phyloP scores from a whole-genome alignment of 495 filamentous ascomycete species.

The Amorphotheca resinae region DNA sequence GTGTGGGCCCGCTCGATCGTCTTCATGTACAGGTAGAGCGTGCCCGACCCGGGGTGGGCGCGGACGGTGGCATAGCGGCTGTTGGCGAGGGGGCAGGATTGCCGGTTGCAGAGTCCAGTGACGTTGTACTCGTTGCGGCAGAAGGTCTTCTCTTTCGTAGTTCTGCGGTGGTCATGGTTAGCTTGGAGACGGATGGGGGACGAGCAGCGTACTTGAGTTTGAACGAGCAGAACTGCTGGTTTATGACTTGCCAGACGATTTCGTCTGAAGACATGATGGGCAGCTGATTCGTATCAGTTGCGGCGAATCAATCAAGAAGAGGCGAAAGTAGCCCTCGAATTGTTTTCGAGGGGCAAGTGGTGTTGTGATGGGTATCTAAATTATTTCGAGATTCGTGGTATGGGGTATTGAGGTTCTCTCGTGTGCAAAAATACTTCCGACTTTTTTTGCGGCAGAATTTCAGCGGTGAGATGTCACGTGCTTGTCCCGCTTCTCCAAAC shows the following conservation, averaged over 20 bases:
- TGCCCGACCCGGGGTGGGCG: constrained; percentile 63
- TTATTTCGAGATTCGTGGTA: not conserved
- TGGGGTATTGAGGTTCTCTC: too few relatives aligned
- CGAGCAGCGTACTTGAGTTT: constrained; percentile 73
- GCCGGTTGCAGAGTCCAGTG: constrained; percentile 86
- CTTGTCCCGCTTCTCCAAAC: too few relatives aligned
- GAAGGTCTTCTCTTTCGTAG: constrained; percentile 85
- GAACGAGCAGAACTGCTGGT: constrained; percentile 92
- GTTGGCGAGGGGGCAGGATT: constrained; percentile 93
- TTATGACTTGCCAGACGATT: constrained; percentile 94
- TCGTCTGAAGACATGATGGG: constrained; percentile 70
- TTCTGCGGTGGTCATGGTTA: constrained; percentile 34
- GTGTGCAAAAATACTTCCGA: not conserved
- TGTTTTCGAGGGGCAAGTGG: not conserved
- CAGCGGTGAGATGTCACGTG: not conserved
- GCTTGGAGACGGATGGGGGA: constrained; percentile 1
- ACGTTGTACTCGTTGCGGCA: constrained; percentile 95
- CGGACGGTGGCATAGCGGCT: constrained; percentile 91
- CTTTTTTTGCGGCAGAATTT: not conserved
- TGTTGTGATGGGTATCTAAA: not conserved
- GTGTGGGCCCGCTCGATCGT: constrained; percentile 84
- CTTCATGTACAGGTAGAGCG: constrained; percentile 95
- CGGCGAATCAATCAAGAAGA: not conserved
- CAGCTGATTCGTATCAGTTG: not conserved
- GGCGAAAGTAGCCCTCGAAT: too few relatives aligned